Conservation (phyloP, 2,329 filamentous ascomycete genomes). For the Apiospora arundinis region DNA sequence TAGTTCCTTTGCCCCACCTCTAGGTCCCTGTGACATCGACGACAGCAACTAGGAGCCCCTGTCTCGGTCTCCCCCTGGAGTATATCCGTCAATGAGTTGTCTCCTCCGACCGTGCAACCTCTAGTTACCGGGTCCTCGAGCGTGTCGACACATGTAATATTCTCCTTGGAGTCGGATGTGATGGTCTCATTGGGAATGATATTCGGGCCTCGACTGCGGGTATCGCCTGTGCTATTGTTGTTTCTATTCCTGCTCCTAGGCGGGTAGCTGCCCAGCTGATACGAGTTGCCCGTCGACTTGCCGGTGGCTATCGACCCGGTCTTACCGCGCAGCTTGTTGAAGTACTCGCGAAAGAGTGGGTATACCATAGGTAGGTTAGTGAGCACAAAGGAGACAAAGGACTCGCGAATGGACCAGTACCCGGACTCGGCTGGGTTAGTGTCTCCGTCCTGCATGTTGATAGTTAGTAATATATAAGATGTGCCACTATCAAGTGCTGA, state of each 20-base stretch:
- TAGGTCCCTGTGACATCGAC: neutral
- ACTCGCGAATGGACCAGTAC: conserved; percentile 48
- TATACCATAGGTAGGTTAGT: conserved; percentile 49
- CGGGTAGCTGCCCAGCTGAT: conserved; percentile 28
- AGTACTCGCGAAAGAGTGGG: conserved; percentile 36
- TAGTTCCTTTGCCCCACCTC: neutral
- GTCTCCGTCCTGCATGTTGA: conserved; percentile 36
- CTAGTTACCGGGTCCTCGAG: neutral
- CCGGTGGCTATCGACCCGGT: conserved; percentile 22
- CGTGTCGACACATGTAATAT: conserved; percentile 25
- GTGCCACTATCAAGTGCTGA: neutral
- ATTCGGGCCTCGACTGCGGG: neutral
- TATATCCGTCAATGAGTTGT: conserved; percentile 19
- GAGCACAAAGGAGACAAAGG: conserved; percentile 47
- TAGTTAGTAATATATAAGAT: neutral
- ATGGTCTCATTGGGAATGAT: conserved; percentile 19
- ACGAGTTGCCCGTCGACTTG: conserved; percentile 25
- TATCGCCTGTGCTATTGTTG: neutral
- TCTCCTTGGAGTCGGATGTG: conserved; percentile 30
- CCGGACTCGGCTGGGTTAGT: conserved; percentile 41
- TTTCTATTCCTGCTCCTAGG: conserved; percentile 12
- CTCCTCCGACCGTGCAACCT: conserved; percentile 6
- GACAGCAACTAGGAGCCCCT: neutral
- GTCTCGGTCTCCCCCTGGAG: conserved; percentile 19
- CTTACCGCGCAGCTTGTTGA: conserved; percentile 33